Evolutionary conservation across 2,329 filamentous ascomycete genomes (phyloP), one percentile per base, ranked within the genome.

Genomic region (Fusarium metavorans): DNA sequence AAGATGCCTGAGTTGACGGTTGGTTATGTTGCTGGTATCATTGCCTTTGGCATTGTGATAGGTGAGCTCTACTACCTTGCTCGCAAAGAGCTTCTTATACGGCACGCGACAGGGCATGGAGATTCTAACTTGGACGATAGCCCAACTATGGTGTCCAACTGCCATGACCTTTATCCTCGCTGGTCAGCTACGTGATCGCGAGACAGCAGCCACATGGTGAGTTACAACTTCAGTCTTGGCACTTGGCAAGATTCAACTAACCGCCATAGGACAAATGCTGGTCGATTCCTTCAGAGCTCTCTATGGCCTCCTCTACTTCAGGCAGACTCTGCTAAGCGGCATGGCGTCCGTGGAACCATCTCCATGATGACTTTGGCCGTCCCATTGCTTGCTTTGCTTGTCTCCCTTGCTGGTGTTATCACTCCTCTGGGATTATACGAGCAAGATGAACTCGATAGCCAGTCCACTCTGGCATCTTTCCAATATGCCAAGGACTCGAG

Each of bases 391-490:
- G 63, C 82, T 5, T 32, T 81, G 20, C 62, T 86, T 11, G 77
- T 84, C 5, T 80, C 83, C 0, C 67, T 87, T 16, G 81, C 86
- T 2, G 82, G 84, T n/a, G 80, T 87, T 6, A 77, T 87, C 4
- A 87, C 86, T 0, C 86, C 86, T 0, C 76, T 88, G 6, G 86
- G 86, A 3, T 77, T 88, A 0, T 84, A 84, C 56, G 82, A 87
- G n/a, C 75, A 79, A 6, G 66, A 77, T 3, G 68, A 73, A 11
- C 48, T 41, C 16, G 64, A 56, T 45, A 59, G 20, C 9, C 61
- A 71, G 5, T 48, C 35, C 9, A 50, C 20, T 2, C 25, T 37
- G 20, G 58, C 41, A 25, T 41, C 63, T 5, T 87, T 88, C 66
- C 32, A 77, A 23, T 87, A 87, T 63, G 66, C 81, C 5, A 57